Evolutionary conservation across 139 green algal genomes (phyloP).

Genomic region (Trebouxia sp.): DNA sequence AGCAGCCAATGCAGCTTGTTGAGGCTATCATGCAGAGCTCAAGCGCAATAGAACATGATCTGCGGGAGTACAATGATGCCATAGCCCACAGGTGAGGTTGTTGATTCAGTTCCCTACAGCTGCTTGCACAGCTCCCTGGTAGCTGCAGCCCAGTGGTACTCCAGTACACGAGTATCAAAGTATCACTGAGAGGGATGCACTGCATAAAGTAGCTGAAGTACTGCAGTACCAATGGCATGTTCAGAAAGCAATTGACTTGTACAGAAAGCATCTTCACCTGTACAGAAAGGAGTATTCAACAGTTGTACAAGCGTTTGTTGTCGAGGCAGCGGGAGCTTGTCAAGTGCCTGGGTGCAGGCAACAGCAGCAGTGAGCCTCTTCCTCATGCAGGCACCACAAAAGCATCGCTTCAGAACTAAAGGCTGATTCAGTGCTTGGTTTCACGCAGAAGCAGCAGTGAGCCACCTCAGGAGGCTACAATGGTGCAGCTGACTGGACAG

Average conservation of each 20-base stretch:
- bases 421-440: too few species aligned
- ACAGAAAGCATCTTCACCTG: neutral
- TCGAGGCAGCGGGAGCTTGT: too few species aligned
- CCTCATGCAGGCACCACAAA: too few species aligned
- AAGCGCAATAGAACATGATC: neutral
- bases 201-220: neutral
- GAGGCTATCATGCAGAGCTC: neutral
- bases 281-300: too few species aligned
- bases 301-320: too few species aligned
- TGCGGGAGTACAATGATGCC: conserved; percentile 3
- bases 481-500: conserved; percentile 4
- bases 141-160: neutral
- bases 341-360: too few species aligned
- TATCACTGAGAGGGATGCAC: neutral
- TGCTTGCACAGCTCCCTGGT: too few species aligned
- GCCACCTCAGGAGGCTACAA: conserved; percentile 2
- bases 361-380: too few species aligned
- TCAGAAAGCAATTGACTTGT: neutral
- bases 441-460: neutral
- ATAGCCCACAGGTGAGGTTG: conserved; percentile 9
- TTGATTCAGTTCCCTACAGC: neutral
- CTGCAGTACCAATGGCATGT: neutral
- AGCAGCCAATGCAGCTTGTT: neutral
- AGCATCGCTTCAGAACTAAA: too few species aligned
- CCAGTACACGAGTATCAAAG: neutral